Percentiles rank a stretch among this genome's conserved stretches.
Evolutionary conservation across 2,329 filamentous ascomycete genomes (phyloP).

Genomic region (Emergomyces pasteurianus): DNA sequence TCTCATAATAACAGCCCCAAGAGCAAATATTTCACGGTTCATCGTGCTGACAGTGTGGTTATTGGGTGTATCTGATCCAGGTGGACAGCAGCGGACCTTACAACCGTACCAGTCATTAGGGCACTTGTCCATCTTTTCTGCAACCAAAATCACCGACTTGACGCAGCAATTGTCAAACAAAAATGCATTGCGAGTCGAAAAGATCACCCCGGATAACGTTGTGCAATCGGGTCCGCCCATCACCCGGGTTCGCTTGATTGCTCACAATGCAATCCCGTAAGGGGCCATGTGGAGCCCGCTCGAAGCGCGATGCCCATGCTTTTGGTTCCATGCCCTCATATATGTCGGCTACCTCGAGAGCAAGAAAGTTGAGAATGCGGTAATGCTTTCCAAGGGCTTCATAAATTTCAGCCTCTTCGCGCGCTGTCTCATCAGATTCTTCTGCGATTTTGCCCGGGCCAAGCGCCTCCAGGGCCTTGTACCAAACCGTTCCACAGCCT

Average conservation of each 20-base stretch:
- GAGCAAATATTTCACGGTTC: conserved; percentile 8
- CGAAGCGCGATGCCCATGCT: conserved; percentile 6
- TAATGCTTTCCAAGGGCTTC: conserved; percentile 4
- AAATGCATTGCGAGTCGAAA: conserved; percentile 4
- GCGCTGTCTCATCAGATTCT: conserved; percentile 3
- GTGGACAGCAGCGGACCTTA: conserved; percentile 6
- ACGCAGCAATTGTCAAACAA: conserved; percentile 4
- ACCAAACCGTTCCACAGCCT: conserved; percentile 7
- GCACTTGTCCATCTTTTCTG: conserved; percentile 2
- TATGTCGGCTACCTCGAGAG: conserved; percentile 1
- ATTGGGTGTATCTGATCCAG: conserved; percentile 3
- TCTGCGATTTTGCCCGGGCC: conserved; percentile 5
- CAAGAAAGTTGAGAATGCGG: conserved; percentile 4
- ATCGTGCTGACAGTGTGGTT: conserved; percentile 2
- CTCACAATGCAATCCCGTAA: conserved; percentile 3
- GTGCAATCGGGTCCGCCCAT: not conserved
- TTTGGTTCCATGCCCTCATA: not conserved
- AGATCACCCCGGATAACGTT: conserved; percentile 6
- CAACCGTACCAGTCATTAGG: conserved; percentile 5
- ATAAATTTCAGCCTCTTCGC: conserved; percentile 5
- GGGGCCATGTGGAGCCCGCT: conserved; percentile 3
- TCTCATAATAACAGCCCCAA: conserved; percentile 5
- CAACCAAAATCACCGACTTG: conserved; percentile 5
- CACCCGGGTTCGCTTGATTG: not conserved
- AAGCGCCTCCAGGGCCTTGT: conserved; percentile 5